Evolutionary conservation across 2,329 filamentous ascomycete species (phyloP).

Genomic region (Clarireedia homoeocarpa): DNA sequence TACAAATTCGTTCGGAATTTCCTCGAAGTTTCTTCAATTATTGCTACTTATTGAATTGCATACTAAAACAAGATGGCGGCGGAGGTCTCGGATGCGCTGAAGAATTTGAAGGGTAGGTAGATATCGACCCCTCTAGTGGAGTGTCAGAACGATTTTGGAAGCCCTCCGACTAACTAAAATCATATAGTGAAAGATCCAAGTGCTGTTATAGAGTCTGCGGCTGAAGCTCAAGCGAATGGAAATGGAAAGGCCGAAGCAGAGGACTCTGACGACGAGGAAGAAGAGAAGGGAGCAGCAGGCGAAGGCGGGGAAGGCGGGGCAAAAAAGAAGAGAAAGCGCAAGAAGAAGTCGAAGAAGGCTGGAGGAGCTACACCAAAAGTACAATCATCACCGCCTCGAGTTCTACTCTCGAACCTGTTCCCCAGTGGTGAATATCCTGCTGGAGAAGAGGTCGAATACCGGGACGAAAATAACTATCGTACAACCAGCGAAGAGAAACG

Average conservation of each 20-base stretch:
- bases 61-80: conserved; percentile 22
- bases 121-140: not conserved
- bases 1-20: no score
- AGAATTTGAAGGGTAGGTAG: conserved; percentile 71
- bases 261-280: conserved; percentile 47
- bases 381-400: conserved; percentile 71
- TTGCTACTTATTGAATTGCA: not conserved
- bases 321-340: conserved; percentile 60
- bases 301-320: conserved; percentile 32
- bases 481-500: conserved; percentile 82
- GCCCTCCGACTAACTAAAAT: not conserved
- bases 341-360: conserved; percentile 70
- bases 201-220: conserved; percentile 23
- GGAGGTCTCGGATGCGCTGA: conserved; percentile 68
- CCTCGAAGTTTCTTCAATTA: no score
- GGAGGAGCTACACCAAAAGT: conserved; percentile 54
- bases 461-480: conserved; percentile 67
- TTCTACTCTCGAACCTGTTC: conserved; percentile 67
- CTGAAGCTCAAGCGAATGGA: conserved; percentile 21
- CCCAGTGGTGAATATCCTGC: conserved; percentile 64
- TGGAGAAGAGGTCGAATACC: conserved; percentile 72
- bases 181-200: conserved; percentile 26
- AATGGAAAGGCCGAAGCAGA: conserved; percentile 29
- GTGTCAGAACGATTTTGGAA: conserved; percentile 30
- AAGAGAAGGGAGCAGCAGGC: conserved; percentile 32